Percentiles rank a stretch among this genome's conserved stretches.
These are phyloP conservation scores for Thielaviopsis populi DNA, from an alignment of 2,329 filamentous ascomycete species.

Conservation along the genomic window DNA sequence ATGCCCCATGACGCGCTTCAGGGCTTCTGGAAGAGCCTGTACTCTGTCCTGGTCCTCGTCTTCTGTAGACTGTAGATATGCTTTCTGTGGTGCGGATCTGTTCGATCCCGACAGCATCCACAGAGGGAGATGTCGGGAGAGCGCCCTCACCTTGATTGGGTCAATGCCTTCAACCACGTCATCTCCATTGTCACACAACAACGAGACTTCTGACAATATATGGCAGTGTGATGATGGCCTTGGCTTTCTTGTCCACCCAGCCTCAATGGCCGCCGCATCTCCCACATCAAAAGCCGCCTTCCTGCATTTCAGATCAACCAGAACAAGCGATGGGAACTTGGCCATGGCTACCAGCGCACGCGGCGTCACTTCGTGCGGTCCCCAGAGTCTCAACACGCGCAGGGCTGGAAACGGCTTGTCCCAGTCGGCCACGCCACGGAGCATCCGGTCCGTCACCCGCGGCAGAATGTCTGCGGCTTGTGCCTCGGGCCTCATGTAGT, in stretches of 20 bases:
- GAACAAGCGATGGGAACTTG: slow-evolving; percentile 30
- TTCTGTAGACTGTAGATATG: background rate
- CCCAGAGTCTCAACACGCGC: slow-evolving; percentile 33
- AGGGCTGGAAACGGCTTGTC: slow-evolving; percentile 32
- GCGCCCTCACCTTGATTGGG: background rate
- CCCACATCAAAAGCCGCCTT: background rate
- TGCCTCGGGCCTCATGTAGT: slow-evolving; percentile 17
- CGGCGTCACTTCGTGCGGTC: slow-evolving; percentile 25
- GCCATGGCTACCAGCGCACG: slow-evolving; percentile 29
- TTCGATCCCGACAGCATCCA: background rate
- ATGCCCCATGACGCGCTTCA: background rate
- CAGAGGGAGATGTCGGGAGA: background rate
- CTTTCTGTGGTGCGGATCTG: background rate
- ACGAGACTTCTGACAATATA: background rate
- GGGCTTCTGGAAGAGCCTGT: background rate
- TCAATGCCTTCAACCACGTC: background rate
- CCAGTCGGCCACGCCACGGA: slow-evolving; percentile 32
- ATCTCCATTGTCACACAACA: background rate
- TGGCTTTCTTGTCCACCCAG: background rate
- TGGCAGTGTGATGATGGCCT: background rate
- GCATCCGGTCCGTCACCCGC: slow-evolving; percentile 30
- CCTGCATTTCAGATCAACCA: slow-evolving; percentile 26
- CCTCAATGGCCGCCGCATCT: background rate
- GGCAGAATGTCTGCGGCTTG: slow-evolving; percentile 23
- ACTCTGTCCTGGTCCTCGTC: background rate